These are phyloP conservation scores for Fusarium lyarnte DNA, from an alignment of 2,329 filamentous ascomycete species.

Conservation along the genomic window DNA sequence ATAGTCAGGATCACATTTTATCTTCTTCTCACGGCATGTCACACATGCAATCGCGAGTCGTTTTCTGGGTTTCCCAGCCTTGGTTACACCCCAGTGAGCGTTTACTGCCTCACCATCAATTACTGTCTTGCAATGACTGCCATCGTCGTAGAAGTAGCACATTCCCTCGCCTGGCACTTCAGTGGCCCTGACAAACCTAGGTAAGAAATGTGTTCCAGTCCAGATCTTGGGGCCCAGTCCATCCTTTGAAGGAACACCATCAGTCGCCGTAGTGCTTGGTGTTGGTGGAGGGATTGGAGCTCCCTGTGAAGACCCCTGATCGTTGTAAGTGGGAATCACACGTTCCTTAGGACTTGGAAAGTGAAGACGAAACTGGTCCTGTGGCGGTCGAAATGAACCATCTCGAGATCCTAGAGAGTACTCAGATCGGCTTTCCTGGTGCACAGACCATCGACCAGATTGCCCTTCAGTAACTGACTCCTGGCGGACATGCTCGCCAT, in stretches of 20 bases:
- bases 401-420: conserved; percentile 58
- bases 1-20: conserved; percentile 91
- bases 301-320: conserved; percentile 40
- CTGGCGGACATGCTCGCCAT: conserved; percentile 49
- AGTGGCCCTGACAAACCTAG: conserved; percentile 70
- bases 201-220: conserved; percentile 73
- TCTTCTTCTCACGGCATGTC: conserved; percentile 95
- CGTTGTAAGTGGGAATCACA: conserved; percentile 39
- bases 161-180: conserved; percentile 81
- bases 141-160: conserved; percentile 89
- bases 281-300: conserved; percentile 43
- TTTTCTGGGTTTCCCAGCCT: conserved; percentile 93
- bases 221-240: conserved; percentile 74
- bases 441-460: conserved; percentile 50
- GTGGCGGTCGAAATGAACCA: conserved; percentile 45
- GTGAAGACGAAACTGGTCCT: conserved; percentile 50
- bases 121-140: conserved; percentile 80
- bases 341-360: conserved; percentile 51
- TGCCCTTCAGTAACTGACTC: conserved; percentile 52
- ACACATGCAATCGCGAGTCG: conserved; percentile 91
- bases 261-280: conserved; percentile 48
- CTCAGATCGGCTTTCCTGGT: conserved; percentile 56
- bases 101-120: conserved; percentile 90
- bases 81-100: conserved; percentile 92
- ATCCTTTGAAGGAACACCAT: conserved; percentile 64